Base-by-base conservation (phyloP, 148 eudicot genomes). In the Persicaria tinctoria region DNA sequence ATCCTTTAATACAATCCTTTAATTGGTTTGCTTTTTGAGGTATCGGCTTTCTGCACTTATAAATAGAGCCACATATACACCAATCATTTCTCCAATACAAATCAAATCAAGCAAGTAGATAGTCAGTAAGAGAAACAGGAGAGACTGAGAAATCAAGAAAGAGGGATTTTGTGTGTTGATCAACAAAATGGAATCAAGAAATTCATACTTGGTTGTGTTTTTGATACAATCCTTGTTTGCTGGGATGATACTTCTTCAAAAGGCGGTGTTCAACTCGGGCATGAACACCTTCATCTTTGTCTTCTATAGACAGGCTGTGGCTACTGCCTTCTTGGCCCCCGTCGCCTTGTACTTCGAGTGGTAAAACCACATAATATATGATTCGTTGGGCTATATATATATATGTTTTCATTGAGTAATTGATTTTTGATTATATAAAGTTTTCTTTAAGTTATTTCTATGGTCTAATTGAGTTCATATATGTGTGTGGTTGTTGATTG, bases 251-350 rank as follows among this genome's bases (percentile, higher is more conserved):
- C 27, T 79, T 3, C 5, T 76, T 20, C 72, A 78, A 14, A 79
- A 79, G 76, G 82, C 78, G 44, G 82, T 73, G n/a, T 68, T 79
- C 54, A 72, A 75, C 50, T 57, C 38, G 8, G 78, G 82, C 2
- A 75, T 76, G 78, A 79, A 79, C 75, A 75, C 49, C 51, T 79
- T 57, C 56, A 68, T 79, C 32, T 79, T 79, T 48, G 13, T 60
- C 72, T 79, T 79, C 75, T 79, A 79, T 53, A 75, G 82, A 41
- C 78, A 75, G 20, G 32, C 74, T 5, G 32, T 63, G 51, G 82
- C 78, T 13, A 7, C 79, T 38, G 76, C 75, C 69, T 66, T 51
- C 82, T 72, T 80, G 60, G 51, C 45, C 13, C 74, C 73, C 6
- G 13, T 63, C 14, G 55, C 74, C 68, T 49, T 80, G 4, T 76